Evolutionary conservation across 1,139 yeast species (phyloP), one percentile per base, ranked within the genome.

Genomic region (Debaryomyces psychrophilus): DNA sequence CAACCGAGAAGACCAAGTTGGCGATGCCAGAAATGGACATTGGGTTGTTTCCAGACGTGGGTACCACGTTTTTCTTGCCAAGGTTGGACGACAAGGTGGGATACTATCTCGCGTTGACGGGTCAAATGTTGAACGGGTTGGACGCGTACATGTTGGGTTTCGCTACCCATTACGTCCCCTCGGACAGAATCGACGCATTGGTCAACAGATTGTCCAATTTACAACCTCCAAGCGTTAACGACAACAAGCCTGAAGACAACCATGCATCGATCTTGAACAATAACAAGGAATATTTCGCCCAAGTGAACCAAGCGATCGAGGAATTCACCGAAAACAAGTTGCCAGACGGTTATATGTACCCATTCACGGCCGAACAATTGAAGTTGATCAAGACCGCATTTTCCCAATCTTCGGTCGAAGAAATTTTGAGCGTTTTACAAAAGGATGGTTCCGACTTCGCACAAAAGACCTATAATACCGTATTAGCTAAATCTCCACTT

Each of bases 11-110:
- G 59, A 92, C 98, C 15, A 79, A 85, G 61, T 81, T 92, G 69
- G 96, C 98, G 50, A 95, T 93, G 99, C 99, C 99, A 5, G 99
- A 93, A 67, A 87, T 95, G 77, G 93, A 89, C 58, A 93, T 95
- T 64, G 99, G 99, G 0, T 90, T 92, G 65, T 88, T 89, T 72
- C 96, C 97, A 8, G 99, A 93, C 64, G 98, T 93, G 8, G 99
- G 98, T 37, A 86, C 95, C 35, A 83, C 96, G 5, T 92, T 88
- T 68, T 92, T 92, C 68, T 73, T 95, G 56, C 90, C 96, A 35
- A 80, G 89, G 55, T 69, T 90, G 51, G 93, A 87, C 59, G 90
- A 89, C 50, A 82, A 87, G 59, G 69, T 92, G 50, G 98, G 98
- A 39, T 81, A 85, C 62, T 93, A 88, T 65, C 71, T 90, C 51